Conservation (phyloP, 129 eudicot genomes). For the Logfia minima region DNA sequence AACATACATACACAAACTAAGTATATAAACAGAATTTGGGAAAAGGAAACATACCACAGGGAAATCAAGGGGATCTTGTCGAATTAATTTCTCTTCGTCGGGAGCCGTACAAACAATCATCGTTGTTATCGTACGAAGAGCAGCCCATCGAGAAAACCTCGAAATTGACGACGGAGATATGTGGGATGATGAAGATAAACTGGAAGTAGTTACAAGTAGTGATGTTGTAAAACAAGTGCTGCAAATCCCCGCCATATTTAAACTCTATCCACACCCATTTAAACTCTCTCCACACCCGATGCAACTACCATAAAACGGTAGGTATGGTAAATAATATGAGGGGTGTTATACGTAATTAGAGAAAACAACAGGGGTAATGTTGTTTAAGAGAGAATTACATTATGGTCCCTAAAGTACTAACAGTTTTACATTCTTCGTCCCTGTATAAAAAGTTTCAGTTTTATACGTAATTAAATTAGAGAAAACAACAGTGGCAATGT, state of each 20-base stretch:
- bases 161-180: background rate
- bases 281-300: background rate
- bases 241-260: slow-evolving; percentile 37
- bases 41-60: slow-evolving; percentile 53
- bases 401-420: background rate
- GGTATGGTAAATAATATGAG: background rate
- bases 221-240: slow-evolving; percentile 24
- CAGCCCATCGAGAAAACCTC: slow-evolving; percentile 10
- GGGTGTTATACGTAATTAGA: slow-evolving; percentile 15
- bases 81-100: slow-evolving; percentile 77
- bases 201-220: slow-evolving; percentile 24
- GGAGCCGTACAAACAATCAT: slow-evolving; percentile 73
- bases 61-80: slow-evolving; percentile 78
- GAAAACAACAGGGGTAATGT: too few relatives aligned
- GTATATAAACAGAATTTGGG: background rate
- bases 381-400: too few relatives aligned
- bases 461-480: background rate
- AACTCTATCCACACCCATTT: background rate
- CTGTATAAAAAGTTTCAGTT: background rate
- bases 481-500: too few relatives aligned
- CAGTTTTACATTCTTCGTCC: background rate
- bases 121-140: background rate
- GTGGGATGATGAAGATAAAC: background rate
- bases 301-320: background rate
- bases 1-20: background rate